Evolutionary conservation across 345 rosid genomes (phyloP).

Genomic region (Acer yangbiense): DNA sequence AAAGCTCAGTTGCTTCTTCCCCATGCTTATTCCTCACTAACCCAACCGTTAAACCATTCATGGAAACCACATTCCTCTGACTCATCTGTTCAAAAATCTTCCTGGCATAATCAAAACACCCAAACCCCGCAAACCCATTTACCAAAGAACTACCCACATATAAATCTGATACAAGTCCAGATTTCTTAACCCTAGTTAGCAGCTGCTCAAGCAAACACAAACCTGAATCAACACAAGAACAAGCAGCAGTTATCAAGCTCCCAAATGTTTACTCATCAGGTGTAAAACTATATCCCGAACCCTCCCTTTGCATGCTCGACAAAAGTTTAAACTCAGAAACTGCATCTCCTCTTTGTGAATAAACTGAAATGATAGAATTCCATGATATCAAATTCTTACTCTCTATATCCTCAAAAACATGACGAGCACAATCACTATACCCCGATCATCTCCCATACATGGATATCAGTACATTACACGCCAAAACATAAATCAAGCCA

Average conservation of each 20-base stretch:
- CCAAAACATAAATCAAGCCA: slow-evolving; percentile 56
- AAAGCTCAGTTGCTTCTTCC: slow-evolving; percentile 70
- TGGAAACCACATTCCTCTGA: slow-evolving; percentile 62
- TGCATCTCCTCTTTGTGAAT: slow-evolving; percentile 58
- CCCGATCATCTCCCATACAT: slow-evolving; percentile 65
- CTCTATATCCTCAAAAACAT: slow-evolving; percentile 63
- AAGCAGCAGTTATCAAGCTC: slow-evolving; percentile 71
- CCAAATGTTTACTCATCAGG: slow-evolving; percentile 92
- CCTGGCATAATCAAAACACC: slow-evolving; percentile 54
- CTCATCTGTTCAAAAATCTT: slow-evolving; percentile 65
- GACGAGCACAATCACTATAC: slow-evolving; percentile 43
- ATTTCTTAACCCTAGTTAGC: slow-evolving; percentile 58
- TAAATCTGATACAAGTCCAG: slow-evolving; percentile 68
- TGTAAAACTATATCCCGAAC: slow-evolving; percentile 31
- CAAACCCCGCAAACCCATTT: slow-evolving; percentile 72
- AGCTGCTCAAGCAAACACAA: slow-evolving; percentile 70
- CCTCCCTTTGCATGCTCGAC: slow-evolving; percentile 57
- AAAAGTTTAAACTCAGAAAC: slow-evolving; percentile 61
- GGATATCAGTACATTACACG: slow-evolving; percentile 69
- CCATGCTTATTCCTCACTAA: slow-evolving; percentile 63
- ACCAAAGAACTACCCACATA: slow-evolving; percentile 89
- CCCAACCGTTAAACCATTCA: slow-evolving; percentile 91
- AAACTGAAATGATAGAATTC: slow-evolving; percentile 74
- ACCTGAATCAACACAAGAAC: slow-evolving; percentile 51
- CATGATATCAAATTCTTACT: slow-evolving; percentile 63